Base-by-base conservation (phyloP, 2,329 filamentous ascomycete species). In the Xylaria sp. region DNA sequence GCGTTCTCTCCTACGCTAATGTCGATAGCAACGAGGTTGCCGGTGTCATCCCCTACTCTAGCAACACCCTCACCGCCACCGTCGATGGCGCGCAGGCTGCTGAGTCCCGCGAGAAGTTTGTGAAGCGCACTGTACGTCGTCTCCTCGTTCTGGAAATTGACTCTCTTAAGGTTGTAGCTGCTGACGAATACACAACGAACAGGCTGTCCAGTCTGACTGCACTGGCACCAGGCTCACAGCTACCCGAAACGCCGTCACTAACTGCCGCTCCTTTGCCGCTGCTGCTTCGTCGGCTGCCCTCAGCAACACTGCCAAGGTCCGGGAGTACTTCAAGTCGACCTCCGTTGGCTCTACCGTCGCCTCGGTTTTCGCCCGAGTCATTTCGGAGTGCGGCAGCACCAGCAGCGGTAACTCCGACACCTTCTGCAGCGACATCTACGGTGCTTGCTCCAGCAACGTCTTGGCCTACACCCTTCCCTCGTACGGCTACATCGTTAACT, bases 401-500 rank as follows among this genome's bases (percentile, higher is more conserved):
- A 79, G 74, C 25, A 73, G 76, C 0, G 83, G 84, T 1, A 70
- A 72, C 1, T 85, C 85, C 2, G 75, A 74, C 1, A 86, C 84
- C 68, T 86, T 86, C 78, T 90, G 88, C 78, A 78, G 76, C 15
- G 87, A 90, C 68, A 75, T 80, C 2, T 84, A 84, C 70, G 72
- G 75, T 1, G 82, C 80, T 65, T 90, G 88, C 75, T 67, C 66
- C 31, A 71, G 70, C 60, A 75, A 76, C 47, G 83, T 87, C 3
- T 76, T 90, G 17, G 88, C 88, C 1, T 90, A 89, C 73, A 89
- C 87, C 0, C 75, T 87, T 4, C 84, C 85, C 0, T 76, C 78
- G 1, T 70, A 69, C 28, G 83, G 82, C 73, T 77, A 82, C 71
- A 84, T 89, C 74, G 84, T 83, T 59, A 88, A 89, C 78, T 90